Conservation (phyloP, 768 basidiomycete species). For the Lentinula raphanica region DNA sequence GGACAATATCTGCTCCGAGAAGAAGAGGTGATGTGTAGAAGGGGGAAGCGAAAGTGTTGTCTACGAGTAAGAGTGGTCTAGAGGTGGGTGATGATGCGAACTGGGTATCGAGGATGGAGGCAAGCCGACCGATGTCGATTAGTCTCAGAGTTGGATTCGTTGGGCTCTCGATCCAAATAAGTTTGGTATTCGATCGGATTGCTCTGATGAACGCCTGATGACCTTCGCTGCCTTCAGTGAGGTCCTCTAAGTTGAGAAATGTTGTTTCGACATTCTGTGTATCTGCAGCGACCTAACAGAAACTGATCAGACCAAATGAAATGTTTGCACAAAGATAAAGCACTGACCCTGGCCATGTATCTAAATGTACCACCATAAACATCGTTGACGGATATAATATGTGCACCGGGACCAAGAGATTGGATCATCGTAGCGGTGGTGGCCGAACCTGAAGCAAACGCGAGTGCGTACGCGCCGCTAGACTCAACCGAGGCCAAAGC, state of each 20-base stretch:
- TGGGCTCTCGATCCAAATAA: slow-evolving; percentile 93
- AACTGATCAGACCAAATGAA: slow-evolving; percentile 34
- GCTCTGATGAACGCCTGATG: slow-evolving; percentile 53
- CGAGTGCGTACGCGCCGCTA: slow-evolving; percentile 66
- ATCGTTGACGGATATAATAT: slow-evolving; percentile 85
- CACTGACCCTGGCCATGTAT: neutral
- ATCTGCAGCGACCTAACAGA: slow-evolving; percentile 57
- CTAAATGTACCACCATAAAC: slow-evolving; percentile 93
- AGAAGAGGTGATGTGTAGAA: slow-evolving; percentile 87
- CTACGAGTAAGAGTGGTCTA: slow-evolving; percentile 65
- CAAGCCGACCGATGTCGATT: slow-evolving; percentile 73
- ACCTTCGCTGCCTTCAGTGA: slow-evolving; percentile 35
- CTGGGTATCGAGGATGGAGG: slow-evolving; percentile 57
- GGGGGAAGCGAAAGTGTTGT: slow-evolving; percentile 93
- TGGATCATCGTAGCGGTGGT: slow-evolving; percentile 82
- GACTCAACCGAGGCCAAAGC: slow-evolving; percentile 76
- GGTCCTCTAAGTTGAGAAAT: slow-evolving; percentile 76
- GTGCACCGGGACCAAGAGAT: slow-evolving; percentile 66
- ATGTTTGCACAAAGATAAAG: neutral
- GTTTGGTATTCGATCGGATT: slow-evolving; percentile 75
- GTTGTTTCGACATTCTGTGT: slow-evolving; percentile 67
- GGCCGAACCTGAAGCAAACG: slow-evolving; percentile 83
- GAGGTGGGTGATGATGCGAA: slow-evolving; percentile 27
- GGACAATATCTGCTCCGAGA: slow-evolving; percentile 78
- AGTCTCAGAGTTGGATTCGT: slow-evolving; percentile 92